phyloP scores from a whole-genome alignment of 2,329 filamentous ascomycete species.

The Phaeoacremonium minimum region DNA sequence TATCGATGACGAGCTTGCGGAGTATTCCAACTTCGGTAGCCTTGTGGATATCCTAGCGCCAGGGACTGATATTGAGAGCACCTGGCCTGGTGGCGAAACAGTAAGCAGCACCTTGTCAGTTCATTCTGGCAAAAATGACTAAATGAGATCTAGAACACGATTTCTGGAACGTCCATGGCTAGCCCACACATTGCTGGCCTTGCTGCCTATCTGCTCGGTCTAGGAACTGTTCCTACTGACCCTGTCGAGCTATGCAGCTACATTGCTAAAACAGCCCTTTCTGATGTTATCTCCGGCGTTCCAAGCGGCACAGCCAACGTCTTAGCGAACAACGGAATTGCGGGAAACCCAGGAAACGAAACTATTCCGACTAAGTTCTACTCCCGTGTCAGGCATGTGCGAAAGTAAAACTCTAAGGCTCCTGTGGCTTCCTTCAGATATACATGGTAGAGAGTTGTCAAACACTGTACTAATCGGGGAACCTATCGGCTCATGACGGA shows the following conservation, averaged over 20 bases:
- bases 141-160: constrained; percentile 28
- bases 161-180: constrained; percentile 42
- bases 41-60: constrained; percentile 48
- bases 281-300: constrained; percentile 2
- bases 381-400: no score
- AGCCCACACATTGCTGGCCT: constrained; percentile 27
- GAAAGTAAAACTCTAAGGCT: no score
- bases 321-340: constrained; percentile 5
- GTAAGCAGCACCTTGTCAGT: constrained; percentile 20
- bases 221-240: constrained; percentile 31
- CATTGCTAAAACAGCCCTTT: constrained; percentile 2
- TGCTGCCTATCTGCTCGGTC: constrained; percentile 34
- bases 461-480: no score
- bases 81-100: constrained; percentile 39
- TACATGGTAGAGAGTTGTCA: no score
- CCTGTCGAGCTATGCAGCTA: constrained; percentile 42
- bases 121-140: no score
- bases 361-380: no score
- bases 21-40: constrained; percentile 48
- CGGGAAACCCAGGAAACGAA: no score
- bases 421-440: no score
- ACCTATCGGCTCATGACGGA: no score
- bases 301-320: constrained; percentile 4
- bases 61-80: constrained; percentile 39
- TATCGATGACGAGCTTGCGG: constrained; percentile 30